Evolutionary conservation across 116 monocot genomes (phyloP), one percentile per base, ranked within the genome.

Genomic region (Phalaenopsis hybrid): DNA sequence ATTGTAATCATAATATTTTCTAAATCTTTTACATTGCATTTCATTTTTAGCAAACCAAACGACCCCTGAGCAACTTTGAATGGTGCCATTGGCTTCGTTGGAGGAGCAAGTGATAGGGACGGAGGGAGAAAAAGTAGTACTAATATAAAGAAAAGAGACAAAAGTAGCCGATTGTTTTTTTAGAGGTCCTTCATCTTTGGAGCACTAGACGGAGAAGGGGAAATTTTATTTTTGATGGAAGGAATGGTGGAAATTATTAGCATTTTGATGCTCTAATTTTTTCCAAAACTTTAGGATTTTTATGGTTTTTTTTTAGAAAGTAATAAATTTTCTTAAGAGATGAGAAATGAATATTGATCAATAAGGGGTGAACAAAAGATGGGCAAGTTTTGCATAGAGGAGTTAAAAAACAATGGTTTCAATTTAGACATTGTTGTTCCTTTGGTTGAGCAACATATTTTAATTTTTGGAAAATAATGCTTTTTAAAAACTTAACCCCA

Each of bases 171-270:
- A 74, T 15, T 89, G 95, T 88, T 93, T 90, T 75, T 93, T 86
- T 37, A 93, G 45, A 13, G 96, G 96, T 6, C 96, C 96, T 20
- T 96, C 96, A 9, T 92, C 91, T 34, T 92, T 87, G 28, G 96
- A 91, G 81, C 81, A 79, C 80, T 87, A 67, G 28, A 82, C 81
- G 17, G 76, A 55, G 81, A 79, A 48, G 79, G 74, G 12, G 85
- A 81, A 33, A 78, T 13, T 57, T 85, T 87, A 80, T 88, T 49
- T 75, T 88, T 88, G 76, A 92, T 87, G 74, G 63, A 76, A 16
- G 90, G 85, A 41, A 87, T 80, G 17, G 95, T 86, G 34, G 91
- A 82, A 49, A 92, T 89, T 31, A 90, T 23, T 46, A 90, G 87
- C 90, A 92, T 91, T 20, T 78, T 76, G 51, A 57, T 31, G 44